These are phyloP conservation scores for Rhynchosporium secalis DNA, from an alignment of 2,329 filamentous ascomycete species.

Conservation along the genomic window DNA sequence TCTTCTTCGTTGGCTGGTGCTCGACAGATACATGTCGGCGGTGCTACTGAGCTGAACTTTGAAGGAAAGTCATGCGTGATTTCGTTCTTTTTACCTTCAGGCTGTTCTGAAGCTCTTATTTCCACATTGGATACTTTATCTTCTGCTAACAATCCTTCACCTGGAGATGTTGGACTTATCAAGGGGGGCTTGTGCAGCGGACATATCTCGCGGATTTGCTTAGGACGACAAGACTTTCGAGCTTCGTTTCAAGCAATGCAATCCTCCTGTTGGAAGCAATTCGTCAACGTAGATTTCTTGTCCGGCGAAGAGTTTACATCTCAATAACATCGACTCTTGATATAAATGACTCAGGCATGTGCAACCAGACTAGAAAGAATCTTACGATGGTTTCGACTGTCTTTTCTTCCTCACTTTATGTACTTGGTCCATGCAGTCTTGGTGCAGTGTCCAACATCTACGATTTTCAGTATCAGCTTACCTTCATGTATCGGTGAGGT, in stretches of 20 bases:
- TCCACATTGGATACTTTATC: not conserved
- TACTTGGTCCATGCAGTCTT: conserved; percentile 49
- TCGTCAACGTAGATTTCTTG: not conserved
- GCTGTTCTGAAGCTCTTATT: not conserved
- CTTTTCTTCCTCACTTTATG: conserved; percentile 54
- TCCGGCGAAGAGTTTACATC: too few species aligned
- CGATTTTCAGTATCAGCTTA: not conserved
- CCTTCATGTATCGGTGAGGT: not conserved
- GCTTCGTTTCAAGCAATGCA: not conserved
- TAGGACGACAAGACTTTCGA: conserved; percentile 3
- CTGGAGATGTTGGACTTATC: not conserved
- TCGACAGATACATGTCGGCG: conserved; percentile 50
- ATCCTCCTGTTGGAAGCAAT: not conserved
- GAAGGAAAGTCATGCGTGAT: conserved; percentile 38
- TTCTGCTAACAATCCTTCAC: too few species aligned
- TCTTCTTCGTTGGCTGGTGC: conserved; percentile 44
- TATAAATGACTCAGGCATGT: too few species aligned
- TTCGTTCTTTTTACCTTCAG: not conserved
- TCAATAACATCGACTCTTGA: too few species aligned
- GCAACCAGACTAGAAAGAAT: conserved; percentile 17
- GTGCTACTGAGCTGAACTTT: conserved; percentile 50
- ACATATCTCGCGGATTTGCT: not conserved
- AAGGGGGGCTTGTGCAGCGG: not conserved
- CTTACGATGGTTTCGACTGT: conserved; percentile 52
- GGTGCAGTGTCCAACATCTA: conserved; percentile 40